Evolutionary conservation across 2,329 filamentous ascomycete genomes (phyloP), one percentile per base, ranked within the genome.

Genomic region (Tolypocladium nubicola): DNA sequence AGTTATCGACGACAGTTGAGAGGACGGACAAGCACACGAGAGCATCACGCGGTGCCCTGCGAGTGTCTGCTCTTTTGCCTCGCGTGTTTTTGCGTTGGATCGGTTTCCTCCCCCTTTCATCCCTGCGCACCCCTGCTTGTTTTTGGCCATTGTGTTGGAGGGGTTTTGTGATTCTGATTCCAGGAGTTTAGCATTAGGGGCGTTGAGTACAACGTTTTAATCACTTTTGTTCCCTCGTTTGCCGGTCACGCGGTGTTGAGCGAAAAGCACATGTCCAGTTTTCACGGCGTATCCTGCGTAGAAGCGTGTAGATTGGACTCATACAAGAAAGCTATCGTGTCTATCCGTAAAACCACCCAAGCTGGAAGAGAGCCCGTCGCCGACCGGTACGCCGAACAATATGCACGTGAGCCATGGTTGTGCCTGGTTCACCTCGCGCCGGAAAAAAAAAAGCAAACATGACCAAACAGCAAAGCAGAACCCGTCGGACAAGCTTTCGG

Each of bases 141-240:
- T 56, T 54, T 49, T 54, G n/a, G 2, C 26, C 13, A 52, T 54
- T 49, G 56, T 55, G 39, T 52, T 56, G 57, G 58, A 58, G 45
- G 59, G 56, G 59, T 14, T 41, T 35, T 53, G 40, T 49, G 50
- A 56, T 57, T 58, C 50, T 47, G 50, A 54, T 30, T 40, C 23
- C 23, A 1, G 55, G 59, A 60, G 57, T 62, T 60, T 62, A 62
- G 57, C 61, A 59, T 62, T 53, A 55, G 52, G 56, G 57, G 61
- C 60, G 61, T 59, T 61, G 41, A 61, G 57, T 35, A 45, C 21
- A 23, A 40, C 37, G 21, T 43, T 45, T 50, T 50, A 50, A 50
- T 50, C 47, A 50, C 47, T 16, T 50, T 50, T n/a, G 30, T n/a
- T 35, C 45, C 16, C 19, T 50, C 19, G 7, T 13, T 35, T 50